Percentiles rank a stretch among this genome's conserved stretches.
These are phyloP conservation scores for Hypoxylon rickii DNA, from an alignment of 495 filamentous ascomycete species.

Conservation along the genomic window DNA sequence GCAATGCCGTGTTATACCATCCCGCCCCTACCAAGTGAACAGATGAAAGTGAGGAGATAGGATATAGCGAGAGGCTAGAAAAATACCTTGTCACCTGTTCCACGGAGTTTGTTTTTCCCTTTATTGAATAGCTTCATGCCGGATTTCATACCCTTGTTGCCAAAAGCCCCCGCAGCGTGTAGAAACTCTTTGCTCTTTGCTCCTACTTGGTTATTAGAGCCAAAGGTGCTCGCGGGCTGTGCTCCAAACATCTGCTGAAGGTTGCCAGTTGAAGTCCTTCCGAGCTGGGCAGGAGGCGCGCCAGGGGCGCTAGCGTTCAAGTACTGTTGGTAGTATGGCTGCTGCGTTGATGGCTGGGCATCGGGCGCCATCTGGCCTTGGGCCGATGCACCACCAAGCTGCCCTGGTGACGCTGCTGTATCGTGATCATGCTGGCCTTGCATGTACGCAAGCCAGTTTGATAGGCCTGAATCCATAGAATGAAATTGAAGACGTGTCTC, in stretches of 20 bases:
- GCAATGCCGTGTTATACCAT: constrained; percentile 12
- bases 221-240: constrained; percentile 39
- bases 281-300: constrained; percentile 14
- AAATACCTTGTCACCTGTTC: constrained; percentile 82
- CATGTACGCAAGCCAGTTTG: constrained; percentile 68
- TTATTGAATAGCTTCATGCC: constrained; percentile 88
- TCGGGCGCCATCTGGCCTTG: constrained; percentile 35
- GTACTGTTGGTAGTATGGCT: constrained; percentile 59
- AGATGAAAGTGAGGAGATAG: constrained; percentile 24
- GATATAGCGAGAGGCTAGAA: constrained; percentile 46
- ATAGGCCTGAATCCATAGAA: constrained; percentile 70
- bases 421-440: constrained; percentile 43
- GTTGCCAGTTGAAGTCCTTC: constrained; percentile 28
- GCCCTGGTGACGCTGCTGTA: constrained; percentile 16
- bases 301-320: constrained; percentile 37
- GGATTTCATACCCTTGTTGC: constrained; percentile 57
- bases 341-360: constrained; percentile 33
- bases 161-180: constrained; percentile 67
- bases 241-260: constrained; percentile 33
- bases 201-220: constrained; percentile 59
- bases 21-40: constrained; percentile 12
- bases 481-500: constrained; percentile 72
- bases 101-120: constrained; percentile 78
- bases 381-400: constrained; percentile 8
- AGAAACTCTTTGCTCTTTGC: constrained; percentile 83